A percentile compares a stretch with the other conserved stretches of the same genome.
phyloP scores from a whole-genome alignment of 1,284 basidiomycete genomes.

The Microbotryum lychnidis-dioicae region DNA sequence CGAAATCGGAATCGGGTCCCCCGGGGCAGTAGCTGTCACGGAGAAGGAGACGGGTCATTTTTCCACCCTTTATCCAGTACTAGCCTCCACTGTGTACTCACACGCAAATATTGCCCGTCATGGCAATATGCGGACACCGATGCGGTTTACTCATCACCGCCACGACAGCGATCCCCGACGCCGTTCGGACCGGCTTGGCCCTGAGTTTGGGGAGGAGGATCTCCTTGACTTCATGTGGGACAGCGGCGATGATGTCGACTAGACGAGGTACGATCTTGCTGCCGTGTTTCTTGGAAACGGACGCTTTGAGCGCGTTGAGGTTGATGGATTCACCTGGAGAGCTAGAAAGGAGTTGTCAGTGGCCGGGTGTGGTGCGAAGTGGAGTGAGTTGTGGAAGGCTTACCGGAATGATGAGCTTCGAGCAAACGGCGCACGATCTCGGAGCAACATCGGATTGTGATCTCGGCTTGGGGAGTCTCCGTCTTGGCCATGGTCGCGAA shows the following conservation, averaged over 20 bases:
- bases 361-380: not conserved
- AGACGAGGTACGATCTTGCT: constrained; percentile 81
- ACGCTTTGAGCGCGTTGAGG: constrained; percentile 76
- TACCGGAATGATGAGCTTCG: constrained; percentile 66
- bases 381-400: not conserved
- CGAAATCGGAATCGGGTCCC: constrained; percentile 98
- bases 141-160: constrained; percentile 99
- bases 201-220: constrained; percentile 79
- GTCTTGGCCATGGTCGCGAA: not conserved
- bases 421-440: constrained; percentile 92
- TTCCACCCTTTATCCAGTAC: not conserved
- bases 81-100: constrained; percentile 42
- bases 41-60: constrained; percentile 5
- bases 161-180: constrained; percentile 97
- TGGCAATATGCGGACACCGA: constrained; percentile 97
- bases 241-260: constrained; percentile 96
- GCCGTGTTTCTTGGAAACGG: constrained; percentile 81
- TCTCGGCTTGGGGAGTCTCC: constrained; percentile 60
- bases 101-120: constrained; percentile 99
- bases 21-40: constrained; percentile 85
- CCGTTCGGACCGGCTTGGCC: constrained; percentile 93
- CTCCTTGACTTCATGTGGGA: constrained; percentile 94
- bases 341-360: not conserved
- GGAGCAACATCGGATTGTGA: constrained; percentile 81
- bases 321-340: constrained; percentile 52